Base-by-base conservation (phyloP, 1,139 yeast genomes). In the Hansenula sp. region DNA sequence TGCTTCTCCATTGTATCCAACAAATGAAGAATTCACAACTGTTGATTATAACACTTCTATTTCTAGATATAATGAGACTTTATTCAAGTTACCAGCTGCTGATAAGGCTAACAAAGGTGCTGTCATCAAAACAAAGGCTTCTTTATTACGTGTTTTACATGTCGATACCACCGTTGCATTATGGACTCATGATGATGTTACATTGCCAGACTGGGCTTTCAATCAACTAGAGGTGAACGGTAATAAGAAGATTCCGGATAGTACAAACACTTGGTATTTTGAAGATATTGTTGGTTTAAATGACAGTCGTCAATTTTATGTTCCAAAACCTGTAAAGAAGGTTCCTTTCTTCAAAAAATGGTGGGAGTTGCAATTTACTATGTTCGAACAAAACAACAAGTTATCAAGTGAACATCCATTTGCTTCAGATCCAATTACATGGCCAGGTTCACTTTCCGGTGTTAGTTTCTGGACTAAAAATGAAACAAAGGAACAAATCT, bases 391-490 rank as follows among this genome's bases (percentile, higher is more conserved):
- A 60, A 93, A 93, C 69, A 93, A 91, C 66, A 81, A 84, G 55
- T 73, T 93, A 55, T 77, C 93, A 5, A 75, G 93, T 16, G 89
- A 87, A 33, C 99, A 93, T 65, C 99, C 99, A 41, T 94, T 88
- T 70, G 96, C 98, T 9, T 88, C 97, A 5, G 84, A 82, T 51
- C 99, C 99, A 5, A 79, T 82, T 51, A 71, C 85, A 8, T 93
- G 99, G 99, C 99, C 99, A n/a, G 76, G 88, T 54, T 78, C 94
- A 38, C 67, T 85, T 44, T 79, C 88, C 13, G 99, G 99, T 54
- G 97, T 93, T 28, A 89, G 97, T 1, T 93, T 93, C 75, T 93
- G 98, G 96, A 90, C 95, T 38, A 82, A 88, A 49, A 80, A 81
- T 49, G 72, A 68, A 3, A 65, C 72, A 24, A 77, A 72, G 53